Conservation (phyloP, 768 basidiomycete genomes). For the Serendipita sp. region DNA sequence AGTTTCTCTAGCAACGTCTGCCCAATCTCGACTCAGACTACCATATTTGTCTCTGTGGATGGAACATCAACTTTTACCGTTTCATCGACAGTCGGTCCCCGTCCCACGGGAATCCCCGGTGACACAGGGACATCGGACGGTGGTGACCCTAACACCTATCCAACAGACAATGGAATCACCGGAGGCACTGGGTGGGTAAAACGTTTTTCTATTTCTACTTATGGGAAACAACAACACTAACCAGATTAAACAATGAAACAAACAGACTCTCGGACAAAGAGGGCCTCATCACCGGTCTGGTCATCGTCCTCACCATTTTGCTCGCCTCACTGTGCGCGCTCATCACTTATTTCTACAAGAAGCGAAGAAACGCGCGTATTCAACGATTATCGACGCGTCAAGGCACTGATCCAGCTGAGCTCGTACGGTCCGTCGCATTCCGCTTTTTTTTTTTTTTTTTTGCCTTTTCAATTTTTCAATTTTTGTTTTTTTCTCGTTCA, state of each 20-base stretch:
- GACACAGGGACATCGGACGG: constrained; percentile 1
- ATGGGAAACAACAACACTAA: too few relatives aligned
- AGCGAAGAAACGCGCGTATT: background rate
- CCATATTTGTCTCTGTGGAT: background rate
- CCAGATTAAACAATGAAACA: too few relatives aligned
- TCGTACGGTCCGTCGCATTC: background rate
- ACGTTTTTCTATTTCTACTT: too few relatives aligned
- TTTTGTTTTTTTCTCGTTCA: too few relatives aligned
- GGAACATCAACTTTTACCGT: background rate
- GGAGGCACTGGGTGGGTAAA: background rate
- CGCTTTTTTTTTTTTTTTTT: background rate
- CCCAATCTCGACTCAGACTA: background rate
- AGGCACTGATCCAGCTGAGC: background rate
- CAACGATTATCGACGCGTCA: background rate
- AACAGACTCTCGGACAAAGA: background rate
- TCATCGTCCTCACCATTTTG: background rate
- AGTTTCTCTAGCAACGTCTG: background rate
- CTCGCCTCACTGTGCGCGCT: background rate
- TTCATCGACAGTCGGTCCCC: background rate
- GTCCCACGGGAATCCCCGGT: background rate
- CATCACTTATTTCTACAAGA: background rate
- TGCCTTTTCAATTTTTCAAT: background rate
- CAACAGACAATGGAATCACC: background rate
- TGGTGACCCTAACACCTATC: background rate
- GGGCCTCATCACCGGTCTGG: constrained; percentile 2